phyloP scores from a whole-genome alignment of 2,329 filamentous ascomycete genomes.

The Pseudocercospora ulei region DNA sequence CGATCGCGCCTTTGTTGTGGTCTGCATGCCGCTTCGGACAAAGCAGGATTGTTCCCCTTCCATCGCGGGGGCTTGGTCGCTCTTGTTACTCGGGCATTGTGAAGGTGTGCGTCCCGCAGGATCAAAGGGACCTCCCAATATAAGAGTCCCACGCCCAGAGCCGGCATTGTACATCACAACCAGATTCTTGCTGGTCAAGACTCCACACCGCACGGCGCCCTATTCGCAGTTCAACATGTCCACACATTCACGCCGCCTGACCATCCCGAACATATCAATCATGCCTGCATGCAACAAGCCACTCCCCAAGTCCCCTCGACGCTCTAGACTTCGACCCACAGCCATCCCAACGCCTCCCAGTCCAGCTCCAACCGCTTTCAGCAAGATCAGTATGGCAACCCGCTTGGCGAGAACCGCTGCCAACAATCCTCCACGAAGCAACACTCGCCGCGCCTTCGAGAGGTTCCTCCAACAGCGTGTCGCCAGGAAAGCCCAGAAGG shows the following conservation, averaged over 20 bases:
- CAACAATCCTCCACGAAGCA: background rate
- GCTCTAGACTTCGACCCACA: slow-evolving; percentile 1
- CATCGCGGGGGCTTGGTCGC: too few relatives aligned
- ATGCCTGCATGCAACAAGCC: background rate
- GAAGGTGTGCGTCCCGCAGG: too few relatives aligned
- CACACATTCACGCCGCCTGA: background rate
- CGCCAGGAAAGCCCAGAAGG: slow-evolving; percentile 3
- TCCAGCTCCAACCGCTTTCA: background rate
- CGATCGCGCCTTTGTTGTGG: background rate
- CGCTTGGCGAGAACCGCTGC: background rate
- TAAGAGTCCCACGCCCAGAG: background rate
- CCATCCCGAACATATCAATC: background rate
- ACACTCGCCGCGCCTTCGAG: slow-evolving; percentile 4
- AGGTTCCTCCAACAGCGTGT: slow-evolving; percentile 3
- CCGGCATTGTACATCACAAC: slow-evolving; percentile 2
- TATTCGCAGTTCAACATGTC: background rate
- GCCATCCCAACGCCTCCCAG: background rate
- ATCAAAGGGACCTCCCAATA: too few relatives aligned
- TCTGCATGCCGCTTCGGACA: background rate
- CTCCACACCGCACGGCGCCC: background rate
- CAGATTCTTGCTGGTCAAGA: slow-evolving; percentile 6
- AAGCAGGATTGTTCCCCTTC: slow-evolving; percentile 4
- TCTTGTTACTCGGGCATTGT: slow-evolving; percentile 1
- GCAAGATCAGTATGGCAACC: background rate
- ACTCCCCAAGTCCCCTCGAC: slow-evolving; percentile 1